phyloP scores from a whole-genome alignment of 2,329 filamentous ascomycete genomes.

The Trichoderma breve region DNA sequence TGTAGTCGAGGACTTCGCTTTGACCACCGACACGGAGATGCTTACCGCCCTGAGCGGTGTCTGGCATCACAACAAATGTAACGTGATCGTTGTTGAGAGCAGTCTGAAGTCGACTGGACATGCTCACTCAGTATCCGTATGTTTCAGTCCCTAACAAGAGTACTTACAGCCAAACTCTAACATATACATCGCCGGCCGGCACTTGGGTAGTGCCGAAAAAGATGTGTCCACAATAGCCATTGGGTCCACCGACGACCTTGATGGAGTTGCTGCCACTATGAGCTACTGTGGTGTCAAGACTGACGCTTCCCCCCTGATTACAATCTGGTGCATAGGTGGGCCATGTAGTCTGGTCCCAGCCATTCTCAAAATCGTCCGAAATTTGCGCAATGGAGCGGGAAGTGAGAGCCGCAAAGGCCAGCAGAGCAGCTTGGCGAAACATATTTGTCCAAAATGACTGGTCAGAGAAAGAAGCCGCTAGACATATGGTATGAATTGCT shows the following conservation, averaged over 20 bases:
- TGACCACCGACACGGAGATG: conserved; percentile 10
- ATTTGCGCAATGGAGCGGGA: conserved; percentile 4
- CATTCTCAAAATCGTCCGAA: conserved; percentile 3
- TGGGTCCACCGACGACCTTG: conserved; percentile 13
- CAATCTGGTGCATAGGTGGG: not conserved
- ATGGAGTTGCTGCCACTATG: conserved; percentile 15
- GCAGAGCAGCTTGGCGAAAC: not conserved
- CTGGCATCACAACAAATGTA: conserved; percentile 14
- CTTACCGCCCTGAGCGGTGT: not conserved
- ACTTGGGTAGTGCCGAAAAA: conserved; percentile 16
- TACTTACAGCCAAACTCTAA: conserved; percentile 15
- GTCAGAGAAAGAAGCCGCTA: not conserved
- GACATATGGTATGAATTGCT: not conserved
- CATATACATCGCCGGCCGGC: conserved; percentile 11
- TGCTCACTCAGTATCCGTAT: not conserved
- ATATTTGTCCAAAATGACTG: not conserved
- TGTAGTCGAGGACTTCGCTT: conserved; percentile 13
- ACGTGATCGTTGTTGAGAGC: conserved; percentile 9
- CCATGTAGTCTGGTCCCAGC: conserved; percentile 11
- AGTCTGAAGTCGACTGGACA: conserved; percentile 5
- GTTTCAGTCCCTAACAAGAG: not conserved
- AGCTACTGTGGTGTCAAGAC: conserved; percentile 13
- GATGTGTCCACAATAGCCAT: conserved; percentile 17
- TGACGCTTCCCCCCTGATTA: conserved; percentile 13
- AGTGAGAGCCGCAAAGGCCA: conserved; percentile 1